Evolutionary conservation across 2,329 filamentous ascomycete genomes (phyloP), one percentile per base, ranked within the genome.

Genomic region (Cladosporium sp.): DNA sequence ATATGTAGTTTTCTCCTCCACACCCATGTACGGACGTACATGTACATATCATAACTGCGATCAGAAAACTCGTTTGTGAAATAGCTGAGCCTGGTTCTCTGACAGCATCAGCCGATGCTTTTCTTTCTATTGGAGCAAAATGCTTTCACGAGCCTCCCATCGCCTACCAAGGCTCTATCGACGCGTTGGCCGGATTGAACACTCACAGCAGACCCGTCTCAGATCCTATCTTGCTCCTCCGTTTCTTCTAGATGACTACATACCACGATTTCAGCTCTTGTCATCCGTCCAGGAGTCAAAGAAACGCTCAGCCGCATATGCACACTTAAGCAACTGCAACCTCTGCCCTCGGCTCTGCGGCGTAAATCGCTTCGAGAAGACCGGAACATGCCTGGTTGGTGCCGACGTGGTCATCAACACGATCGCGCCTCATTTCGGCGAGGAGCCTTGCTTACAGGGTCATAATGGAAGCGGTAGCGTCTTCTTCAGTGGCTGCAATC

Each of bases 351-450:
- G 86, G 11, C 71, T 81, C 39, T 93, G 88, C 66, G 82, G 83
- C 47, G 85, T 92, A 29, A 90, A 94, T 65, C 81, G 88, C n/a
- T 89, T 83, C 60, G 81, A 91, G 67, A 84, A 77, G 57, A 88
- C 85, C 1, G 88, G 88, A 12, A 78, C 86, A 62, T 94, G 88
- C 63, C 73, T 93, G 52, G 85, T 93, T 57, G 87, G 87, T 12
- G 76, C 77, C 1, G 78, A 84, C 52, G 86, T 82, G 50, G 89
- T 88, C 61, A 86, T 93, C 57, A 90, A 88, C 64, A 86, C 87
- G 7, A 88, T 94, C 57, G 88, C 87, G 51, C 88, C 88, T 43
- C 88, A 93, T 68, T 91, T 91, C 65, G 88, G 87, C 38, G 87
- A 92, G 48, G 83, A 94, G 65, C 85, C 88, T 0, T 93, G 86